phyloP scores from a whole-genome alignment of 345 rosid genomes.

The Aegle marmelos region DNA sequence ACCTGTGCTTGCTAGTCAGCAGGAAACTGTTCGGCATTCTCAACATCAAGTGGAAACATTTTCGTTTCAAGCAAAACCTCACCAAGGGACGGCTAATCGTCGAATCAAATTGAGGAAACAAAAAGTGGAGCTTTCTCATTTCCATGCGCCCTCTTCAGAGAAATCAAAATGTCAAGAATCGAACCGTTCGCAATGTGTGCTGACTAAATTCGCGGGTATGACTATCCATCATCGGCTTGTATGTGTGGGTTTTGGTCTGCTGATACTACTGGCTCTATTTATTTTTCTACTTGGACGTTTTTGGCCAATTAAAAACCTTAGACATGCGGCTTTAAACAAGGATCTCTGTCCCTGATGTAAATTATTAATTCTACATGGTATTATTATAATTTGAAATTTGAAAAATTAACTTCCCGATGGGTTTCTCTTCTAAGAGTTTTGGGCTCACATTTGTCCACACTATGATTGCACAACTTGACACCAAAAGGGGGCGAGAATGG shows the following conservation, averaged over 20 bases:
- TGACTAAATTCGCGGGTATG: neutral
- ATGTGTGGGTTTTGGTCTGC: conserved; percentile 1
- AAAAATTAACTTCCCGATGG: neutral
- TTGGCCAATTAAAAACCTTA: conserved; percentile 8
- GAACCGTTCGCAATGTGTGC: conserved; percentile 8
- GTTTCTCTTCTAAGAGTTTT: too few relatives aligned
- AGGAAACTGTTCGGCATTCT: conserved; percentile 4
- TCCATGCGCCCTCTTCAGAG: neutral
- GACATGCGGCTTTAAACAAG: neutral
- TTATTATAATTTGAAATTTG: neutral
- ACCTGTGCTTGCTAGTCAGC: conserved; percentile 9
- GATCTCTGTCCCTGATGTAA: conserved; percentile 15
- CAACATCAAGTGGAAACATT: conserved; percentile 14
- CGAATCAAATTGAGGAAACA: conserved; percentile 27
- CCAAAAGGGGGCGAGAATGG: neutral
- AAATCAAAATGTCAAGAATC: neutral
- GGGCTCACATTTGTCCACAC: too few relatives aligned
- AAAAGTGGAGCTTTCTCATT: neutral
- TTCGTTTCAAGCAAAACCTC: conserved; percentile 1
- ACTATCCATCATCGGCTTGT: conserved; percentile 1
- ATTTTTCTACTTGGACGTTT: conserved; percentile 15
- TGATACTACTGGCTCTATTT: conserved; percentile 24
- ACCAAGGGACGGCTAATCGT: conserved; percentile 27
- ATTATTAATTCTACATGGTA: neutral
- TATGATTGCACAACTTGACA: neutral